Percentiles rank a stretch among this genome's conserved stretches.
phyloP scores from a whole-genome alignment of 2,329 filamentous ascomycete genomes.

The Cadophora sp. region DNA sequence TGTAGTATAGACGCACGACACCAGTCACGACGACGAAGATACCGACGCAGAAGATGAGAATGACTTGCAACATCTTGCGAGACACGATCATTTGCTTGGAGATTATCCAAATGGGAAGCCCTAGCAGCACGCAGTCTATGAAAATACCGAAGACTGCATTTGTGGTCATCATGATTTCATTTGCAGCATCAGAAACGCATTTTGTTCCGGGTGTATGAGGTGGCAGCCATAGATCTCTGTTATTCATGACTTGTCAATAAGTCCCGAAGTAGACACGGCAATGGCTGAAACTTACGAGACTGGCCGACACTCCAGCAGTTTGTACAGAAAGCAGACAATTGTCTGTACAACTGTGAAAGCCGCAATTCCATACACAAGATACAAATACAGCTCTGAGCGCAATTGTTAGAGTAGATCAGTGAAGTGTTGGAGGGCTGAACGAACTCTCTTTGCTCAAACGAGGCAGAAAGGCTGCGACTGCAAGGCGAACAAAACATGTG shows the following conservation, averaged over 20 bases:
- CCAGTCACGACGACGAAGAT: conserved; percentile 45
- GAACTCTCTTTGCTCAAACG: conserved; percentile 46
- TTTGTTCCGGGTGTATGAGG: conserved; percentile 14
- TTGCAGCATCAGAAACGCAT: conserved; percentile 21
- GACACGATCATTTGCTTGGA: conserved; percentile 46
- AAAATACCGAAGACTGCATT: conserved; percentile 44
- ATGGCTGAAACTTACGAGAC: conserved; percentile 17
- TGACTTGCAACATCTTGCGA: conserved; percentile 17
- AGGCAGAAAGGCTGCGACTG: conserved; percentile 46
- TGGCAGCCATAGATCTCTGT: conserved; percentile 25
- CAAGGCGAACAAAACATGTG: conserved; percentile 44
- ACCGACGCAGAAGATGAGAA: conserved; percentile 46
- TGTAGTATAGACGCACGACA: conserved; percentile 9
- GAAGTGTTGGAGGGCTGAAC: conserved; percentile 9
- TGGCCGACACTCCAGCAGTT: conserved; percentile 13
- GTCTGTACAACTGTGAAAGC: conserved; percentile 14
- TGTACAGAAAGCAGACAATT: conserved; percentile 11
- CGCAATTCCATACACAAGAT: conserved; percentile 15
- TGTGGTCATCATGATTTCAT: conserved; percentile 45
- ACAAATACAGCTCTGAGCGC: neutral
- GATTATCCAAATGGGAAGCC: conserved; percentile 48
- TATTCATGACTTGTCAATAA: too few species aligned
- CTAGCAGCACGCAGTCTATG: conserved; percentile 47
- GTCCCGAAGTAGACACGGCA: too few species aligned
- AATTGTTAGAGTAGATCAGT: neutral